Evolutionary conservation across 2,329 filamentous ascomycete genomes (phyloP).

Genomic region (Stagonosporopsis vannaccii): DNA sequence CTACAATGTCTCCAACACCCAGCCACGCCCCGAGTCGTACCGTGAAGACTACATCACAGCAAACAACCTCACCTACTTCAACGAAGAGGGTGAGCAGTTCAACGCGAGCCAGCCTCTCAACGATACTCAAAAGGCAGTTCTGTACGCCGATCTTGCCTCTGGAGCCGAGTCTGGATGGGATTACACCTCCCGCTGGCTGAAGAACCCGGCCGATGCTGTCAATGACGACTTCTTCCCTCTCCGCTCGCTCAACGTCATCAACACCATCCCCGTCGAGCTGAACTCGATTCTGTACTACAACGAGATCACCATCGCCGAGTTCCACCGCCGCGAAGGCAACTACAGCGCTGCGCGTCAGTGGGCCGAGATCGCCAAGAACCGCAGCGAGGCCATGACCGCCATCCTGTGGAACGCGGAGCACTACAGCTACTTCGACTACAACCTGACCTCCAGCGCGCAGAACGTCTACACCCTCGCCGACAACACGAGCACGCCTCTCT

Average conservation of each 20-base stretch:
- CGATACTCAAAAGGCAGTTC: slow-evolving; percentile 58
- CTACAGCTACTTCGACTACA: slow-evolving; percentile 73
- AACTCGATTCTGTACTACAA: slow-evolving; percentile 74
- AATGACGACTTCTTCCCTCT: slow-evolving; percentile 70
- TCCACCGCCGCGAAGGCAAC: slow-evolving; percentile 62
- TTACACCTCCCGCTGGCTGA: slow-evolving; percentile 67
- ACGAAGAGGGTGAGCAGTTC: slow-evolving; percentile 65
- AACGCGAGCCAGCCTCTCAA: slow-evolving; percentile 60
- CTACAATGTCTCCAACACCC: slow-evolving; percentile 69
- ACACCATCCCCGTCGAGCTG: slow-evolving; percentile 69
- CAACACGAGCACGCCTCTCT: slow-evolving; percentile 50
- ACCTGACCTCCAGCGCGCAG: slow-evolving; percentile 65
- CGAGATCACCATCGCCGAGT: slow-evolving; percentile 65
- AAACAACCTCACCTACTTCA: slow-evolving; percentile 70
- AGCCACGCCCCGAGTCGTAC: slow-evolving; percentile 72
- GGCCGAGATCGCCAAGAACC: slow-evolving; percentile 57
- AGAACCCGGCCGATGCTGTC: slow-evolving; percentile 64
- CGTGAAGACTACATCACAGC: slow-evolving; percentile 70
- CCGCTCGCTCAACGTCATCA: slow-evolving; percentile 66
- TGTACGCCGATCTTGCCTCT: slow-evolving; percentile 70
- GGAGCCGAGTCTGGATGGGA: slow-evolving; percentile 74
- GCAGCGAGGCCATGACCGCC: slow-evolving; percentile 68
- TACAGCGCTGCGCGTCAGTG: slow-evolving; percentile 59
- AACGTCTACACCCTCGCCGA: slow-evolving; percentile 60
- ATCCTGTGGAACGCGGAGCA: slow-evolving; percentile 71